phyloP scores from a whole-genome alignment of 2,329 filamentous ascomycete species.

The Fusarium falciforme region DNA sequence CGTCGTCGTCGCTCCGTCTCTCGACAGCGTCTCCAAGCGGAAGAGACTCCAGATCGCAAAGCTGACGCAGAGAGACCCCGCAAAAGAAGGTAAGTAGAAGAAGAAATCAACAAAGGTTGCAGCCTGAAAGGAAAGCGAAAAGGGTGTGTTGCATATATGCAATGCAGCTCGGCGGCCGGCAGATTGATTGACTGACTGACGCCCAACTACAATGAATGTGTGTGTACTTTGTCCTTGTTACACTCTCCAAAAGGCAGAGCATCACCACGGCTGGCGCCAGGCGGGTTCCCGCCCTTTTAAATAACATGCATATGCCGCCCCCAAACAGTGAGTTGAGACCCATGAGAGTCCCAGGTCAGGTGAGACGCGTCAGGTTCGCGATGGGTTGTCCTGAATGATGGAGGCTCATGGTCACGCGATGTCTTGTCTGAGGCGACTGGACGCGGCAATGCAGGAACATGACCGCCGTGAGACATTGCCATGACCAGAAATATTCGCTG shows the following conservation, averaged over 20 bases:
- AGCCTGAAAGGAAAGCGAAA: neutral
- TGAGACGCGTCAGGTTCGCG: slow-evolving; percentile 38
- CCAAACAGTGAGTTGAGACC: neutral
- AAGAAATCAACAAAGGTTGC: neutral
- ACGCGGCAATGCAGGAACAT: slow-evolving; percentile 36
- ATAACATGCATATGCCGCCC: neutral
- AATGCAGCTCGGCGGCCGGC: slow-evolving; percentile 19
- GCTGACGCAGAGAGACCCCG: neutral
- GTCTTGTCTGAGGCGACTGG: neutral
- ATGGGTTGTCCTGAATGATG: slow-evolving; percentile 35
- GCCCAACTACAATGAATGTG: neutral
- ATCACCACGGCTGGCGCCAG: slow-evolving; percentile 9
- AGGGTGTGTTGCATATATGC: slow-evolving; percentile 28
- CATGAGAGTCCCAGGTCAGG: slow-evolving; percentile 29
- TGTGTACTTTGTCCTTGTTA: slow-evolving; percentile 8
- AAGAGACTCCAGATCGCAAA: slow-evolving; percentile 27
- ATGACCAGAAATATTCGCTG: slow-evolving; percentile 25
- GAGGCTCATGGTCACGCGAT: slow-evolving; percentile 27
- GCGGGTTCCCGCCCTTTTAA: slow-evolving; percentile 22
- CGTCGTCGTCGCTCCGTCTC: slow-evolving; percentile 13
- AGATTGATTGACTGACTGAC: slow-evolving; percentile 3
- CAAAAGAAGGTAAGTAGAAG: neutral
- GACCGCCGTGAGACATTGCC: slow-evolving; percentile 33
- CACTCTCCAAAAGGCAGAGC: slow-evolving; percentile 10
- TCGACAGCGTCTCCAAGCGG: slow-evolving; percentile 25